Evolutionary conservation across 768 basidiomycete species (phyloP).

Genomic region (Ephemerocybe angulata): DNA sequence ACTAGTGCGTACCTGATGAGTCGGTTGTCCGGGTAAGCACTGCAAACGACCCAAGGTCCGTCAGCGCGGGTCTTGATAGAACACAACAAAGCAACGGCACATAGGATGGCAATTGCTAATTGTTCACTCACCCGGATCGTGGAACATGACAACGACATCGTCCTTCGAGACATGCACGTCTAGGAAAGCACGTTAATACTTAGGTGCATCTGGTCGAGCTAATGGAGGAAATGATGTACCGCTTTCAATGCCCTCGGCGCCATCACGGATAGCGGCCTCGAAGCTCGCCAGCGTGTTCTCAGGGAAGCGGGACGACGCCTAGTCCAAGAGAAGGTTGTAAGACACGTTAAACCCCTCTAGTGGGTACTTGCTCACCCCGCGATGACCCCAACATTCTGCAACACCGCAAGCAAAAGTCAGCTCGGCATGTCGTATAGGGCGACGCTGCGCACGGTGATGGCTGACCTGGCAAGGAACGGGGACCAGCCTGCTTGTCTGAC

Average conservation of each 20-base stretch:
- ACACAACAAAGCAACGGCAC: background rate
- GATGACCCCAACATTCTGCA: constrained; percentile 67
- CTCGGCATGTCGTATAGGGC: no score
- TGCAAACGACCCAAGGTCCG: constrained; percentile 3
- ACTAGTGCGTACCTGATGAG: constrained; percentile 48
- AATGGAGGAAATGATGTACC: constrained; percentile 66
- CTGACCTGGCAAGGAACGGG: constrained; percentile 31
- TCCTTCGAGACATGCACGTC: constrained; percentile 95
- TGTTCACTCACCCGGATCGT: constrained; percentile 69
- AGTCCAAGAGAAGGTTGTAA: constrained; percentile 7
- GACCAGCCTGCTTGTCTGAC: background rate
- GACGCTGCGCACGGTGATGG: constrained; percentile 2
- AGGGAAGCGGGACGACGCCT: constrained; percentile 84
- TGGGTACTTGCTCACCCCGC: constrained; percentile 44
- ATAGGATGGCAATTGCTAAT: background rate
- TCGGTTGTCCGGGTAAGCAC: constrained; percentile 78
- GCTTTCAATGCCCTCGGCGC: constrained; percentile 95
- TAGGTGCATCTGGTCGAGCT: no score
- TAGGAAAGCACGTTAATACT: constrained; percentile 34
- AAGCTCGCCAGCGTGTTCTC: constrained; percentile 97
- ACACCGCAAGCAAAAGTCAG: no score
- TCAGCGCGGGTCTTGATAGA: constrained; percentile 17
- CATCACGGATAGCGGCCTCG: constrained; percentile 90
- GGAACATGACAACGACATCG: constrained; percentile 89
- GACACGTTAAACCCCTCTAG: background rate